These are phyloP conservation scores for Pseudonitzschia delicatissima DNA, from an alignment of 108 stramenopile genomes.

Conservation along the genomic window DNA sequence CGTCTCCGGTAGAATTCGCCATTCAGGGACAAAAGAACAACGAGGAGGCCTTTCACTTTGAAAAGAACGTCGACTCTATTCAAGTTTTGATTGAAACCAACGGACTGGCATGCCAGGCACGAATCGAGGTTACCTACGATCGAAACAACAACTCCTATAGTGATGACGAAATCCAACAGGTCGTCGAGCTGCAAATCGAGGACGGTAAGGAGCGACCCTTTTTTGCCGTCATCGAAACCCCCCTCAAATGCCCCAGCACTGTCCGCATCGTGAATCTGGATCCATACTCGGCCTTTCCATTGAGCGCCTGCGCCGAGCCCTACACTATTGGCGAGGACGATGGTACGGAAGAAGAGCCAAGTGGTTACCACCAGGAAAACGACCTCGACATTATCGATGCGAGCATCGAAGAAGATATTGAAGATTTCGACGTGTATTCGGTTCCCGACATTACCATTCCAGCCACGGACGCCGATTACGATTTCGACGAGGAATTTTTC, in stretches of 20 bases:
- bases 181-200: slow-evolving; percentile 54
- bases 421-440: not conserved
- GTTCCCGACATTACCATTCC: not conserved
- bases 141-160: too few relatives aligned
- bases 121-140: slow-evolving; percentile 48
- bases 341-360: not conserved
- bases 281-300: slow-evolving; percentile 53
- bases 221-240: slow-evolving; percentile 54
- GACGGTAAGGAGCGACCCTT: slow-evolving; percentile 58
- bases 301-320: slow-evolving; percentile 49
- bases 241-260: slow-evolving; percentile 65
- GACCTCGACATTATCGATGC: slow-evolving; percentile 1
- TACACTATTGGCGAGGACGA: slow-evolving; percentile 23
- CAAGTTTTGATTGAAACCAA: slow-evolving; percentile 54
- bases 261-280: slow-evolving; percentile 54
- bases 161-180: slow-evolving; percentile 54
- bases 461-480: not conserved
- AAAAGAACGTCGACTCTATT: slow-evolving; percentile 37
- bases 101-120: slow-evolving; percentile 56
- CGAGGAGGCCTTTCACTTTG: not conserved
- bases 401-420: not conserved
- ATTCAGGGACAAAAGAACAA: not conserved
- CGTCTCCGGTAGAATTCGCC: not conserved
- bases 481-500: slow-evolving; percentile 4
- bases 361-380: not conserved